Evolutionary conservation across 2,329 filamentous ascomycete genomes (phyloP).

Genomic region (Anisogramma anomala): DNA sequence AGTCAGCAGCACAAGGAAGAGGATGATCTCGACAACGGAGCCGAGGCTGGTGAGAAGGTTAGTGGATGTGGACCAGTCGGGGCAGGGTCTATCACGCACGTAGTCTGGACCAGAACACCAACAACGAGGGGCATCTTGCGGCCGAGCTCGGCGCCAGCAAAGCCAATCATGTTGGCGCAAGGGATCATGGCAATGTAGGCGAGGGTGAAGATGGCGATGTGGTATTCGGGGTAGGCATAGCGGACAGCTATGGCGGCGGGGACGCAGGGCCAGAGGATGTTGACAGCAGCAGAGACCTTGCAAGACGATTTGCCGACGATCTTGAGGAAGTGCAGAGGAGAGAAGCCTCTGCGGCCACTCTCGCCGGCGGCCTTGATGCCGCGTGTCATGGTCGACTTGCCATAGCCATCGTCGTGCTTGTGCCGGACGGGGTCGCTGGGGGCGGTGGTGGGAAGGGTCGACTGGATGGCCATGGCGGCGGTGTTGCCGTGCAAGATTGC

Average conservation of each 20-base stretch:
- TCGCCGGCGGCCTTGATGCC: conserved; percentile 40
- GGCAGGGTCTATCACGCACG: conserved; percentile 16
- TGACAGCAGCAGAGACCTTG: conserved; percentile 51
- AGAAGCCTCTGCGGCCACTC: conserved; percentile 54
- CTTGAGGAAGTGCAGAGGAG: conserved; percentile 50
- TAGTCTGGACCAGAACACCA: conserved; percentile 50
- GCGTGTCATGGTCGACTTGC: conserved; percentile 16
- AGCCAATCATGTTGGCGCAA: conserved; percentile 63
- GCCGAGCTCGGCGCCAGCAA: conserved; percentile 59
- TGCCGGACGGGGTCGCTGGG: conserved; percentile 16
- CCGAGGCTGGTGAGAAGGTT: conserved; percentile 36
- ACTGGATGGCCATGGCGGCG: conserved; percentile 13
- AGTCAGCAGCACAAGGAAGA: conserved; percentile 65
- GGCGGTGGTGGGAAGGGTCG: conserved; percentile 19
- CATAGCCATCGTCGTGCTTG: conserved; percentile 13
- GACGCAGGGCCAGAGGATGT: conserved; percentile 64
- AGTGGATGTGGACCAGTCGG: not conserved
- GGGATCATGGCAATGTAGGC: conserved; percentile 71
- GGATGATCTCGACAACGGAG: conserved; percentile 67
- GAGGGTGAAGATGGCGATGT: conserved; percentile 56
- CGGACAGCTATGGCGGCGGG: conserved; percentile 57
- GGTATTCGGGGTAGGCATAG: conserved; percentile 30
- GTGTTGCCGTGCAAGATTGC: conserved; percentile 1
- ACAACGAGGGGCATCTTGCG: conserved; percentile 65
- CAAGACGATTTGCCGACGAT: conserved; percentile 55